Conservation (phyloP, 2,329 filamentous ascomycete species). For the Gaeumannomyces tritici region DNA sequence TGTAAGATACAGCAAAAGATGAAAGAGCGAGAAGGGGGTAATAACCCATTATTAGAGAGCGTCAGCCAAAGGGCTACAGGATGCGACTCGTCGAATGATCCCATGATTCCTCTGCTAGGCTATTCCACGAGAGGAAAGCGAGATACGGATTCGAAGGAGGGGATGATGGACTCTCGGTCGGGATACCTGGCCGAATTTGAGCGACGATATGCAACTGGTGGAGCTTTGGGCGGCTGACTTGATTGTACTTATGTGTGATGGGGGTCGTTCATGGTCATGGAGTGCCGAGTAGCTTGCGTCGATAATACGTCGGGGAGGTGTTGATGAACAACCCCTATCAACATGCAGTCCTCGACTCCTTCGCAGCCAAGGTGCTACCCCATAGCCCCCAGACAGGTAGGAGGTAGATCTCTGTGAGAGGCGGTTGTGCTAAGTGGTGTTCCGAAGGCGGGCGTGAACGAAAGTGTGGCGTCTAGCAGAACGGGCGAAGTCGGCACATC, state of each 20-base stretch:
- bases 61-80: not conserved
- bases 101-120: too few species aligned
- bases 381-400: not conserved
- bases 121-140: not conserved
- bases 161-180: not conserved
- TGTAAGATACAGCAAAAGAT: not conserved
- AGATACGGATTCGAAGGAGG: not conserved
- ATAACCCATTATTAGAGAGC: not conserved
- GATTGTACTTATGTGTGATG: not conserved
- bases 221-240: not conserved
- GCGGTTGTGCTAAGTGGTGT: not conserved
- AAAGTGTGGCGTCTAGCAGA: not conserved
- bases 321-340: not conserved
- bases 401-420: not conserved
- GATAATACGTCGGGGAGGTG: not conserved
- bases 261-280: not conserved
- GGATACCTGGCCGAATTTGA: not conserved
- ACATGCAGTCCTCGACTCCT: not conserved
- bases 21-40: not conserved
- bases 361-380: not conserved
- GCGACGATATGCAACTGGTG: not conserved
- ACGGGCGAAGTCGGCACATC: slow-evolving; percentile 1
- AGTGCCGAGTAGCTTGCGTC: not conserved
- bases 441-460: too few species aligned
- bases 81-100: not conserved